Evolutionary conservation across 768 basidiomycete species (phyloP), one percentile per base, ranked within the genome.

Genomic region (Gyrodon lividus): DNA sequence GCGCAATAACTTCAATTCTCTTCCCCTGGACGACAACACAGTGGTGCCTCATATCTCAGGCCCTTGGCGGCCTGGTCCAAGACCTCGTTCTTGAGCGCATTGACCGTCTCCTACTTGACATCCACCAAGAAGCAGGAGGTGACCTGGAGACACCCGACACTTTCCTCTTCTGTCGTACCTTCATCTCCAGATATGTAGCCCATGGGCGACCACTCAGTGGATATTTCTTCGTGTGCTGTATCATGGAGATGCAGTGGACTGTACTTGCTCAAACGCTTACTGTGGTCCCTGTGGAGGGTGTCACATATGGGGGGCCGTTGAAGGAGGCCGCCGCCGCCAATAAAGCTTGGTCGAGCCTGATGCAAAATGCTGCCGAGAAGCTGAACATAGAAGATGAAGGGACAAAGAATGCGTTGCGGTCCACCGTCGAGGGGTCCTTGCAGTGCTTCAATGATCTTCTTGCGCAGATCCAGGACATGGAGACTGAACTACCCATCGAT

Each of bases 181-280:
- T 92, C 59, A 74, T 89, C 13, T 78, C 83, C 24, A 85, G 87
- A 47, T 98, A 90, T 68, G 80, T 88, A 16, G 74, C 80, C 8
- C 79, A 79, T 50, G 88, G 86, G 8, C 79, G 92, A 6, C 92
- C 92, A 12, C 73, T 94, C 14, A 91, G 85, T 48, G 90, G 92
- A 9, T 91, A 92, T 64, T 93, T 94, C 59, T 78, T 89, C 48
- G 83, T 92, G n/a, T 94, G 92, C 68, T 93, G 92, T 62, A 82
- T 90, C 41, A 80, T 90, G 59, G 90, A 93, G 67, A 85, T 84
- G 37, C 81, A 88, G 60, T 92, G 90, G 86, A 92, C 90, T 5
- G 76, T 90, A 17, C 79, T 95, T 20, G 85, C 89, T 4, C 91
- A 92, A 67, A 81, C 79, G 7, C 59, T 82, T 23, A 70, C 80